Base-by-base conservation (phyloP, 2,329 filamentous ascomycete genomes). In the Dactylellina cionopaga region DNA sequence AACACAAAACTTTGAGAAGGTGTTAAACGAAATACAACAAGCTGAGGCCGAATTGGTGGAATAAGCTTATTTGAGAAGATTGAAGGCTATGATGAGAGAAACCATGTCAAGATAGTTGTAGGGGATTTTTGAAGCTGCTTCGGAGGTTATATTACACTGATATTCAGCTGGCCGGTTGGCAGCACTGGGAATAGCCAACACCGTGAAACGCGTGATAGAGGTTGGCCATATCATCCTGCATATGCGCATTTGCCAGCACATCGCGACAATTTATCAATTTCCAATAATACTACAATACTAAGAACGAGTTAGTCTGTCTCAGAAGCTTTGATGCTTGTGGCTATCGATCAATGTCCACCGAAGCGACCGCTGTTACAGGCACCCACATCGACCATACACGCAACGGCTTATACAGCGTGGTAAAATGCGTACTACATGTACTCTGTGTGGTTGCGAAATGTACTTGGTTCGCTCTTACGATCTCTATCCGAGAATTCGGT, bases 201-300 rank as follows among this genome's bases (percentile, higher is more conserved):
- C 29, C 49, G 35, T 22, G 33, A 24, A 13, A 24, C 33, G 25
- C 15, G 1, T 19, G 24, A 31, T 17, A n/a, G n/a, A 27, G 33
- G 62, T 24, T 43, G 31, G 62, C 62, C 62, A 66, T 66, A 66
- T 66, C 62, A 66, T 43, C 43, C 22, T 66, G 62, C 62, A 66
- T n/a, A n/a, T n/a, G n/a, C n/a, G n/a, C n/a, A n/a, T n/a, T 58
- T 66, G 62, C 62, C 62, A 66, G 62, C 62, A 55, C 62, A 66
- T 54, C 59, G 41, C 55, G 55, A n/a, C n/a, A n/a, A 46, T 35
- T 47, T 41, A 59, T 43, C 33, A 17, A 25, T 35, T n/a, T 47
- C 44, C 27, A 41, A 24, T 13, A 25, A 35, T 13, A 10, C 27
- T 43, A 22, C 3, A 27, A 46, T 24, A 27, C 60, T 15, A 43